phyloP scores from a whole-genome alignment of 345 rosid species.

The Aethionema arabicum region DNA sequence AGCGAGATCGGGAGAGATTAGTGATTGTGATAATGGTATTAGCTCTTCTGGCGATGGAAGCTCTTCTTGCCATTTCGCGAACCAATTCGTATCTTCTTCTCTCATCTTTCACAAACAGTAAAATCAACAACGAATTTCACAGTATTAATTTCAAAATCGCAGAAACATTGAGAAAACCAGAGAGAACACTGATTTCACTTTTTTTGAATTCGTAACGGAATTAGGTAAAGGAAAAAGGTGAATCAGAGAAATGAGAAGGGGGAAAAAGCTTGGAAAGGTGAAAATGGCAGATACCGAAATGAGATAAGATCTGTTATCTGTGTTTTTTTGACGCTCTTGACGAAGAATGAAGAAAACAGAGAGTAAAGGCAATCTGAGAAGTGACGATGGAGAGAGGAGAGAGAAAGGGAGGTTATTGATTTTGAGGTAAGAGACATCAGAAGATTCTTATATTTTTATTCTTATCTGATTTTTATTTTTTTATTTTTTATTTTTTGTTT shows the following conservation, averaged over 20 bases:
- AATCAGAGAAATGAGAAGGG: neutral
- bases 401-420: conserved; percentile 13
- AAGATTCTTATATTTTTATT: conserved; percentile 32
- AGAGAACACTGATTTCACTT: conserved; percentile 5
- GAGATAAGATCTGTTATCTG: neutral
- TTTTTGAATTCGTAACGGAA: neutral
- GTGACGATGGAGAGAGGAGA: conserved; percentile 16
- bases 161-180: conserved; percentile 10
- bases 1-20: conserved; percentile 93
- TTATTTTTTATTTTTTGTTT: neutral
- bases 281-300: neutral
- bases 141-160: conserved; percentile 8
- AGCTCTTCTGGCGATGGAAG: conserved; percentile 89
- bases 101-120: conserved; percentile 43
- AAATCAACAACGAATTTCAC: neutral
- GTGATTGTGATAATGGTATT: conserved; percentile 82
- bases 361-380: conserved; percentile 18
- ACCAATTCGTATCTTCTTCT: conserved; percentile 81
- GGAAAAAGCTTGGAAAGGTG: too few species aligned
- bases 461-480: conserved; percentile 22
- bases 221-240: neutral
- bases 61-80: conserved; percentile 83
- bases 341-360: neutral
- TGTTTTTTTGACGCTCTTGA: neutral
- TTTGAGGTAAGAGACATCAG: conserved; percentile 35